Percentiles rank a stretch among this genome's conserved stretches.
phyloP scores from a whole-genome alignment of 108 stramenopile genomes.

The Stephanodiscus triporus region DNA sequence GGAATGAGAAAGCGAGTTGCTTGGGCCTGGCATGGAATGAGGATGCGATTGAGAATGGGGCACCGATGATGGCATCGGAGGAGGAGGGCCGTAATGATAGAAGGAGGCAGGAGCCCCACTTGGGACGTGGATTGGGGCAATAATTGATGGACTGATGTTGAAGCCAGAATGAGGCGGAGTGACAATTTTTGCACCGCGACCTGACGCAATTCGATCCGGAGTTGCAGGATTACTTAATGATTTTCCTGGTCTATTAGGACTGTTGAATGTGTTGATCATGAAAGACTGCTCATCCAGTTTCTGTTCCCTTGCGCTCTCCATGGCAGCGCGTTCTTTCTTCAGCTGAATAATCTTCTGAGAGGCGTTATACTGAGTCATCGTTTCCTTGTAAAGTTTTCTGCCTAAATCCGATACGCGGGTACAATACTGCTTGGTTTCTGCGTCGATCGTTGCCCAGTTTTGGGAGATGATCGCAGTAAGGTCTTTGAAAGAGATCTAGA shows the following conservation, averaged over 20 bases:
- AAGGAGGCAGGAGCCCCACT: constrained; percentile 2
- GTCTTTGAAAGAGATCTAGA: constrained; percentile 38
- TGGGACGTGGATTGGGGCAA: constrained; percentile 13
- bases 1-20: constrained; percentile 1
- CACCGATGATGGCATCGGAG: constrained; percentile 19
- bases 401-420: constrained; percentile 36
- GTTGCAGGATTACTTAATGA: constrained; percentile 4
- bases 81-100: constrained; percentile 15
- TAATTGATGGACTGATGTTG: neutral
- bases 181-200: constrained; percentile 3
- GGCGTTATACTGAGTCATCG: constrained; percentile 31
- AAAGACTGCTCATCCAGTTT: neutral
- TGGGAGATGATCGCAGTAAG: constrained; percentile 43
- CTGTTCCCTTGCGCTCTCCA: constrained; percentile 9
- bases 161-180: constrained; percentile 16
- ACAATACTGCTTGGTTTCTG: constrained; percentile 40
- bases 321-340: constrained; percentile 19
- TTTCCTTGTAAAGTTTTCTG: constrained; percentile 36
- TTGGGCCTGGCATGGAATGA: constrained; percentile 8
- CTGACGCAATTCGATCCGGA: constrained; percentile 24
- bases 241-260: neutral
- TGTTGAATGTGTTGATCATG: neutral
- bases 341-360: constrained; percentile 35
- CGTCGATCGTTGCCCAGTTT: constrained; percentile 45
- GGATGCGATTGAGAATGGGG: constrained; percentile 1